Evolutionary conservation across 202 grass and related monocot species (phyloP).

Genomic region (Sporobolus alterniflorus): DNA sequence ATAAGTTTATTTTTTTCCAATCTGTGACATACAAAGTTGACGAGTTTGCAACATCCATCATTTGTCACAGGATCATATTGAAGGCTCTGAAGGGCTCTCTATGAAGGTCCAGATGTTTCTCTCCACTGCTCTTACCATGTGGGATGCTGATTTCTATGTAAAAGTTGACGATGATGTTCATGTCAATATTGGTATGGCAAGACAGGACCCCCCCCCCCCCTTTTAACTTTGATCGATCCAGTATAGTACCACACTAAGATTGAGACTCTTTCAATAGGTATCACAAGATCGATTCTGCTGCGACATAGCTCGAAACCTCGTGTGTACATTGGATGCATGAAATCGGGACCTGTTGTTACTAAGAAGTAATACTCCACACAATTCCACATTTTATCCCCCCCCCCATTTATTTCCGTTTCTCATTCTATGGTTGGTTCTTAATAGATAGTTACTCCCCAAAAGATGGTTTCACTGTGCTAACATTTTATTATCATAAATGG

Average conservation of each 20-base stretch:
- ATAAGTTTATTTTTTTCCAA: background rate
- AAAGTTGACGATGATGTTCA: constrained; percentile 92
- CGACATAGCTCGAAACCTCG: constrained; percentile 63
- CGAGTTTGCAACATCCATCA: background rate
- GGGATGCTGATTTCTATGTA: constrained; percentile 91
- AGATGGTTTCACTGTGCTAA: constrained; percentile 3
- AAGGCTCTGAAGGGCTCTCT: constrained; percentile 67
- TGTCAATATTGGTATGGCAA: constrained; percentile 78
- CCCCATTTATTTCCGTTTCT: background rate
- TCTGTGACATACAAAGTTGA: background rate
- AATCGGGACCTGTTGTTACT: constrained; percentile 81
- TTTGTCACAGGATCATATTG: constrained; percentile 68
- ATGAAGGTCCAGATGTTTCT: constrained; percentile 76
- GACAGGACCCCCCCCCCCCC: background rate
- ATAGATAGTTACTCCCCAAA: constrained; percentile 8
- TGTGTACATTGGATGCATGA: constrained; percentile 92
- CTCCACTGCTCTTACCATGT: constrained; percentile 59
- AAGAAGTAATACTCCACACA: constrained; percentile 58
- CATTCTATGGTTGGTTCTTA: background rate
- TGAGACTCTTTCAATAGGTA: constrained; percentile 47
- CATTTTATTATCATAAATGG: constrained; percentile 16
- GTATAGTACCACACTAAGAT: background rate
- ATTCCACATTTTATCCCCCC: background rate
- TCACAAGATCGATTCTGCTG: constrained; percentile 58
- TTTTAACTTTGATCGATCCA: background rate